These are phyloP conservation scores for Gigaspora rosea DNA, from an alignment of 192 early-diverging fungal genomes.

Conservation along the genomic window DNA sequence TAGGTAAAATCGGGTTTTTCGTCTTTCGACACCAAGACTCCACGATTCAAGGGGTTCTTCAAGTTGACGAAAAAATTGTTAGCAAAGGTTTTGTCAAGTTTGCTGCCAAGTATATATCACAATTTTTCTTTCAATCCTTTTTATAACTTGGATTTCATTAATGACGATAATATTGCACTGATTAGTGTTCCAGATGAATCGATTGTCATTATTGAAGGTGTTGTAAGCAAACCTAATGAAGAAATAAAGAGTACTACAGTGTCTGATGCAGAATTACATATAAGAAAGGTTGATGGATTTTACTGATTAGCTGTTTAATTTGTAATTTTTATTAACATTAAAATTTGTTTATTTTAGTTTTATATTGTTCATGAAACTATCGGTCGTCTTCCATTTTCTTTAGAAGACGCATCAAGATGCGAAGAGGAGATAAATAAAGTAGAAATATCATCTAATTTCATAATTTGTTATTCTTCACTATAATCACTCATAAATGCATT, in stretches of 20 bases:
- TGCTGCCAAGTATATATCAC: slow-evolving; percentile 55
- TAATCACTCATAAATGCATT: neutral
- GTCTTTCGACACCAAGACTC: slow-evolving; percentile 81
- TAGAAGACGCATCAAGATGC: slow-evolving; percentile 90
- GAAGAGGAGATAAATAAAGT: slow-evolving; percentile 75
- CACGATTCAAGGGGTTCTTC: slow-evolving; percentile 90
- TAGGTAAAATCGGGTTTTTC: slow-evolving; percentile 87
- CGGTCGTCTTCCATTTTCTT: slow-evolving; percentile 82
- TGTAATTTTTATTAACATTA: slow-evolving; percentile 12
- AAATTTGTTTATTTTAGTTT: slow-evolving; percentile 41
- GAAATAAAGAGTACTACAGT: slow-evolving; percentile 92
- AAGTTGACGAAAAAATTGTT: slow-evolving; percentile 66
- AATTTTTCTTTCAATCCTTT: slow-evolving; percentile 31
- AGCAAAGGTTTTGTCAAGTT: slow-evolving; percentile 98
- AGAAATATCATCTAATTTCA: neutral
- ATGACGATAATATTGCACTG: neutral
- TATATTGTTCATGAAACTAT: slow-evolving; percentile 73
- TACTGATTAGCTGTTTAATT: neutral
- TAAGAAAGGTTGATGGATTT: slow-evolving; percentile 62
- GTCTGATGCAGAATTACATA: slow-evolving; percentile 86
- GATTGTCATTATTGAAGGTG: slow-evolving; percentile 84
- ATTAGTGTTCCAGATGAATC: slow-evolving; percentile 82
- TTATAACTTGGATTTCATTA: slow-evolving; percentile 5
- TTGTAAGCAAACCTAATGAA: slow-evolving; percentile 74
- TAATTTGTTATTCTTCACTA: neutral